Base-by-base conservation (phyloP, 257 asterid species). In the Nicotiana tabacum region DNA sequence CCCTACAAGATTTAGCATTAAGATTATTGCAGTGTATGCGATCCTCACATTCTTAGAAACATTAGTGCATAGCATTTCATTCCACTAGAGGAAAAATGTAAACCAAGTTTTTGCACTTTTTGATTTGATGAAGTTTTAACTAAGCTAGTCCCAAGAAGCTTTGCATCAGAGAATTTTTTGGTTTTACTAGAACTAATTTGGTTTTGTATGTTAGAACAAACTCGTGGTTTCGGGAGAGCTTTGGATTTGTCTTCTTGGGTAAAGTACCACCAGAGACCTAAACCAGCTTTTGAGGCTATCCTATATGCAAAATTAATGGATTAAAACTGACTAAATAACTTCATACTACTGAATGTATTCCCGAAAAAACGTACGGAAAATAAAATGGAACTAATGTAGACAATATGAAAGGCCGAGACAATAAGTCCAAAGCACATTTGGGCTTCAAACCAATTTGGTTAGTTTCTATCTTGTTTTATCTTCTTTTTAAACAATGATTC, bases 1-100 rank as follows among this genome's bases (percentile, higher is more conserved):
- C 96, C 97, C 98, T 93, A 83, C 83, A 90, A 83, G 80, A 77
- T 80, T 68, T 29, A 83, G 66, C 35, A 51, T 66, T 65, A 35
- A 56, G 76, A 51, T 66, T 51, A 61, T 76, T 48, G 61, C 15
- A 6, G 9, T 24, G 24, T 74, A 74, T 48, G 43, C 15, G 39
- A 74, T 74, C 43, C 16, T 74, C 61, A 74, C 29, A 74, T 48
- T 48, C 43, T 74, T 27, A 66, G 37, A 27, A 30, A 74, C 62
- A 76, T 76, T 3, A 76, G 29, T 51, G 80, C 15, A 15, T 76
- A 76, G 61, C 80, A 48, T 76, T 51, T 51, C 46, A 29, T 51
- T 27, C 80, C 29, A 76, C 29, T 51, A 13, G 3, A 48, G 27
- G 62, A 48, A 24, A 24, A 74, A 48, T 48, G 29, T 27, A 74